Evolutionary conservation across 495 filamentous ascomycete species (phyloP).

Genomic region (Hypoxylon fragiforme): DNA sequence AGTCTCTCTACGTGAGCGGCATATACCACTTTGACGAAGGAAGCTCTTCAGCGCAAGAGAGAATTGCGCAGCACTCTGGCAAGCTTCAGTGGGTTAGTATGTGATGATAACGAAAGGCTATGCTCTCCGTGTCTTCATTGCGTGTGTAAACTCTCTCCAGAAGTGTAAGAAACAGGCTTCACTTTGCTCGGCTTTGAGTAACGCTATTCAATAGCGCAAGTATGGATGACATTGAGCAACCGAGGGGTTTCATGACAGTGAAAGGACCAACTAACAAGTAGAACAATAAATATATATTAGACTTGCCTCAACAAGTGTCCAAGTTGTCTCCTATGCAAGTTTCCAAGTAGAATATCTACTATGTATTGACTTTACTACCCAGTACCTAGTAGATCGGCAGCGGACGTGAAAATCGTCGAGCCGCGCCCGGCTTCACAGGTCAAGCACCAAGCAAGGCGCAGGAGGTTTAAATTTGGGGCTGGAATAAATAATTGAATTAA

Average conservation of each 20-base stretch:
- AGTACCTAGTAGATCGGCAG: too few relatives aligned
- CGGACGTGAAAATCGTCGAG: neutral
- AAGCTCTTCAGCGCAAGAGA: neutral
- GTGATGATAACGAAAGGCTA: too few relatives aligned
- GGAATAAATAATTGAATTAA: neutral
- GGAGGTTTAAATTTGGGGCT: slow-evolving; percentile 3
- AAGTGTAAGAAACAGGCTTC: too few relatives aligned
- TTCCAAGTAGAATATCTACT: too few relatives aligned
- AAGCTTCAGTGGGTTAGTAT: too few relatives aligned
- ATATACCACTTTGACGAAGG: slow-evolving; percentile 3
- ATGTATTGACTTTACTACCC: too few relatives aligned
- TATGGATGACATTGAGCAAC: neutral
- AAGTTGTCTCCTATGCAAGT: too few relatives aligned
- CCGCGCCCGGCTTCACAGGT: neutral
- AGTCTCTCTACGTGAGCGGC: neutral
- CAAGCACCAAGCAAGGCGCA: neutral
- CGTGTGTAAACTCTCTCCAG: too few relatives aligned
- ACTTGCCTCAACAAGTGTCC: too few relatives aligned
- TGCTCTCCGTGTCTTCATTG: too few relatives aligned
- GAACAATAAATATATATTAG: neutral
- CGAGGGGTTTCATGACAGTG: slow-evolving; percentile 6
- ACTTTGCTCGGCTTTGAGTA: neutral
- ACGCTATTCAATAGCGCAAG: neutral
- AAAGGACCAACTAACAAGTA: slow-evolving; percentile 13
- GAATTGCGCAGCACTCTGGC: too few relatives aligned